Conservation (phyloP, 1,284 basidiomycete genomes). For the Calocybe gambosa region DNA sequence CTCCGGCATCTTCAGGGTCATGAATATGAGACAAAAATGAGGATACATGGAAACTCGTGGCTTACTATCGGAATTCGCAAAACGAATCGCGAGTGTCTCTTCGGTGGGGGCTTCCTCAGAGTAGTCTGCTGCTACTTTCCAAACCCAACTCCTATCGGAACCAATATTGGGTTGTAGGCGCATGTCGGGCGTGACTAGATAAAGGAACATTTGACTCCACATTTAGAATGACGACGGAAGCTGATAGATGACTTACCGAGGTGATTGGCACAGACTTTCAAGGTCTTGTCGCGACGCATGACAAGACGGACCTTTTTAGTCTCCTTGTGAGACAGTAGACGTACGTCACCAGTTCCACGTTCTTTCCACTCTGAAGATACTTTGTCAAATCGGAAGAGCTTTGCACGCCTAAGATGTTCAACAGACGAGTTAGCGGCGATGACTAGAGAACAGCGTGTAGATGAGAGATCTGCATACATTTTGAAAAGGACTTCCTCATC, state of each 20-base stretch:
- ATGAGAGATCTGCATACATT: slow-evolving; percentile 63
- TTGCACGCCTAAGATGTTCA: slow-evolving; percentile 76
- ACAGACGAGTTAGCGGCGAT: slow-evolving; percentile 15
- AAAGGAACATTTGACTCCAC: slow-evolving; percentile 1
- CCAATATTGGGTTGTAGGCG: slow-evolving; percentile 96
- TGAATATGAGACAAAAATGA: slow-evolving; percentile 3
- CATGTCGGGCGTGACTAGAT: slow-evolving; percentile 84
- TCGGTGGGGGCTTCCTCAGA: slow-evolving; percentile 84
- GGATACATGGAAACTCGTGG: slow-evolving; percentile 17
- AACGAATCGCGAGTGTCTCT: slow-evolving; percentile 97
- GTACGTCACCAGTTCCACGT: slow-evolving; percentile 88
- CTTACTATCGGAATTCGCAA: slow-evolving; percentile 95
- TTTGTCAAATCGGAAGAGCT: slow-evolving; percentile 94
- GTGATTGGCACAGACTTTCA: slow-evolving; percentile 99
- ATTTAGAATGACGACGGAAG: not conserved
- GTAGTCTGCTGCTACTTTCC: slow-evolving; percentile 95
- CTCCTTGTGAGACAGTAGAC: slow-evolving; percentile 83
- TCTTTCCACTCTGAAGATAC: slow-evolving; percentile 93
- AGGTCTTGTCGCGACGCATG: slow-evolving; percentile 99
- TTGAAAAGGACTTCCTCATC: slow-evolving; percentile 94
- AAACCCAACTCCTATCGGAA: slow-evolving; percentile 99
- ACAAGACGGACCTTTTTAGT: slow-evolving; percentile 93
- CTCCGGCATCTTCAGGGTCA: slow-evolving; percentile 62
- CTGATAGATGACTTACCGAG: slow-evolving; percentile 54
- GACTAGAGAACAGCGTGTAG: slow-evolving; percentile 26